Conservation (phyloP, 2,329 filamentous ascomycete species). For the Fusarium lateritium region DNA sequence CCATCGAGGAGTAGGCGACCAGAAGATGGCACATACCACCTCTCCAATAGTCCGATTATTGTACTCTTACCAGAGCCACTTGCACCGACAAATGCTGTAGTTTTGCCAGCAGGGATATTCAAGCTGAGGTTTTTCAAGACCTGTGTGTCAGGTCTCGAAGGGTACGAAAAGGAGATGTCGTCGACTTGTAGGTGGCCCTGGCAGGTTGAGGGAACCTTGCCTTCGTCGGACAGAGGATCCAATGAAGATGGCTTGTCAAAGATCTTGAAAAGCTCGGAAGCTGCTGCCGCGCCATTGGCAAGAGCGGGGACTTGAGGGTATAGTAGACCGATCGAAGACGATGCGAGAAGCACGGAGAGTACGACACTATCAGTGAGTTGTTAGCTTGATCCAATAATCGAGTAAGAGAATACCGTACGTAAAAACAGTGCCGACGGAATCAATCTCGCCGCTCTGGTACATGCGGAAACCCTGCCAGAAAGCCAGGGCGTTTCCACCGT, state of each 20-base stretch:
- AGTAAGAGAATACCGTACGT: constrained; percentile 48
- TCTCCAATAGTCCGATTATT: constrained; percentile 74
- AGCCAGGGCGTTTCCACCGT: constrained; percentile 57
- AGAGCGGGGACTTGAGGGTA: constrained; percentile 35
- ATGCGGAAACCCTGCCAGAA: constrained; percentile 62
- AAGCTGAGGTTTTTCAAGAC: constrained; percentile 70
- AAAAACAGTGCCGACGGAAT: constrained; percentile 55
- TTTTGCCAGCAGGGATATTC: constrained; percentile 69
- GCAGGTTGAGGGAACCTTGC: constrained; percentile 1
- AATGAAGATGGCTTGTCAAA: constrained; percentile 33
- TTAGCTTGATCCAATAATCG: accelerated
- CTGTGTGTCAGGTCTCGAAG: constrained; percentile 69
- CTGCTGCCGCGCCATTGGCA: constrained; percentile 32
- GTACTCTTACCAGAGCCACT: constrained; percentile 80
- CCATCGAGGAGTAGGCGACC: constrained; percentile 59
- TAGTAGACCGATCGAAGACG: constrained; percentile 19
- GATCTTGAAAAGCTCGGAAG: constrained; percentile 31
- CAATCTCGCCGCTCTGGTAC: constrained; percentile 54
- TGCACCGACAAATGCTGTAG: constrained; percentile 79
- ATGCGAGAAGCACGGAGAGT: constrained; percentile 34
- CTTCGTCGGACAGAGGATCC: constrained; percentile 22
- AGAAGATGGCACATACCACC: constrained; percentile 68
- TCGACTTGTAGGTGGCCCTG: constrained; percentile 64
- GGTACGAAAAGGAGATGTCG: constrained; percentile 77
- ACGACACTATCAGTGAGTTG: constrained; percentile 1